Conservation (phyloP, 2,329 filamentous ascomycete species). For the Exophiala sideris region DNA sequence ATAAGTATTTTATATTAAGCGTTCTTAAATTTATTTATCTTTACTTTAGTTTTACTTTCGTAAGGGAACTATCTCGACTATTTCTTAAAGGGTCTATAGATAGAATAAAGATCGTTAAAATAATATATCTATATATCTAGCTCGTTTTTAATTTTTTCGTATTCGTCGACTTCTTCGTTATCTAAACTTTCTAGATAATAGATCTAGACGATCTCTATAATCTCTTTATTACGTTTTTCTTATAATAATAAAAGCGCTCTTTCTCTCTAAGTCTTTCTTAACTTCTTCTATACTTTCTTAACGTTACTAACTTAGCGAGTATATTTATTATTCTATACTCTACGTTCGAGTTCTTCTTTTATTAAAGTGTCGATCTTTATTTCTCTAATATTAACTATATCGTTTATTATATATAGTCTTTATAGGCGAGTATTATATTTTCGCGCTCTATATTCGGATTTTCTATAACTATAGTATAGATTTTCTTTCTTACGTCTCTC, state of each 20-base stretch:
- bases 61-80: neutral
- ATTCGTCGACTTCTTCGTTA: neutral
- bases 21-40: neutral
- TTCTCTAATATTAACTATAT: neutral
- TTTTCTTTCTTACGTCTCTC: neutral
- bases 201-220: neutral
- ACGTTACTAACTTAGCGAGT: neutral
- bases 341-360: neutral
- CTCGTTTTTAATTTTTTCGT: neutral
- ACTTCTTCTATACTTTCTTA: neutral
- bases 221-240: neutral
- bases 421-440: neutral
- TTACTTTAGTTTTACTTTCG: neutral
- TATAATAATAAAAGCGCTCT: neutral
- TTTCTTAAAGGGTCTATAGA: neutral
- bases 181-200: neutral
- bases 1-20: neutral
- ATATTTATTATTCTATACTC: neutral
- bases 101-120: neutral
- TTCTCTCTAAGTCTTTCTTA: neutral
- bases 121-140: neutral
- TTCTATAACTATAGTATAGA: neutral
- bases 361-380: neutral
- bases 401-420: neutral
- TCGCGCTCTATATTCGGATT: neutral